Evolutionary conservation across 2,329 filamentous ascomycete species (phyloP).

Genomic region (Xylaria sp.): DNA sequence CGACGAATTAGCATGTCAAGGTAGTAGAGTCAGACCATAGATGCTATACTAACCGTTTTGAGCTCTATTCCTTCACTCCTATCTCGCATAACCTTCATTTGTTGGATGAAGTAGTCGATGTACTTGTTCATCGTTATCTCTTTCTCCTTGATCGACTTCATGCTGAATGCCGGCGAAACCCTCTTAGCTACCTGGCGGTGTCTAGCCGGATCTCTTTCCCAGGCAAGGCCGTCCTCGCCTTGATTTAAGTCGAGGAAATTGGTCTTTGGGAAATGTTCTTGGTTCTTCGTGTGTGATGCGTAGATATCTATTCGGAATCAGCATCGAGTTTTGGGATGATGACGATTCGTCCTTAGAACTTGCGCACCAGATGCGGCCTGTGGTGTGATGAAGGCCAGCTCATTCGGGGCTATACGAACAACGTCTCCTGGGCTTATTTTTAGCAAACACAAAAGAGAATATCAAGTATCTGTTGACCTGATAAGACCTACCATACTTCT

Average conservation of each 20-base stretch:
- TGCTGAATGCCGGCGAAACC: conserved; percentile 12
- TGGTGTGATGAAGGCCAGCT: conserved; percentile 14
- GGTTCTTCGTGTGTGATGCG: not conserved
- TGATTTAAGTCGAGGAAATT: conserved; percentile 1
- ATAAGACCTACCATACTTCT: conserved; percentile 11
- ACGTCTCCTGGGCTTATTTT: conserved; percentile 15
- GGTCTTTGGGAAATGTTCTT: conserved; percentile 7
- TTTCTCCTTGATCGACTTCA: conserved; percentile 4
- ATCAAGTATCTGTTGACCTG: not conserved
- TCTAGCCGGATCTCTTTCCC: conserved; percentile 11
- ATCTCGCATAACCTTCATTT: conserved; percentile 6
- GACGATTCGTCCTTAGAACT: not conserved
- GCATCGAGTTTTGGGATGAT: too few relatives aligned
- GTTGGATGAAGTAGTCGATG: conserved; percentile 13
- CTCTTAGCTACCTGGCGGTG: conserved; percentile 12
- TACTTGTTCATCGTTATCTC: conserved; percentile 9
- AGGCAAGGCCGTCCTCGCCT: conserved; percentile 7
- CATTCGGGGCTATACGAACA: conserved; percentile 18
- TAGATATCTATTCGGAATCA: conserved; percentile 8
- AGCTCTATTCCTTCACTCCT: conserved; percentile 12
- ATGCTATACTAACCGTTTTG: not conserved
- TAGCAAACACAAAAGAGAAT: not conserved
- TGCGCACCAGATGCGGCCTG: not conserved
- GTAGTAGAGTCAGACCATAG: too few relatives aligned
- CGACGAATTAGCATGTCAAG: too few relatives aligned